A percentile compares a stretch with the other conserved stretches of the same genome.
Conservation (phyloP, 106 monocot genomes). For the Platanthera guangdongensis region DNA sequence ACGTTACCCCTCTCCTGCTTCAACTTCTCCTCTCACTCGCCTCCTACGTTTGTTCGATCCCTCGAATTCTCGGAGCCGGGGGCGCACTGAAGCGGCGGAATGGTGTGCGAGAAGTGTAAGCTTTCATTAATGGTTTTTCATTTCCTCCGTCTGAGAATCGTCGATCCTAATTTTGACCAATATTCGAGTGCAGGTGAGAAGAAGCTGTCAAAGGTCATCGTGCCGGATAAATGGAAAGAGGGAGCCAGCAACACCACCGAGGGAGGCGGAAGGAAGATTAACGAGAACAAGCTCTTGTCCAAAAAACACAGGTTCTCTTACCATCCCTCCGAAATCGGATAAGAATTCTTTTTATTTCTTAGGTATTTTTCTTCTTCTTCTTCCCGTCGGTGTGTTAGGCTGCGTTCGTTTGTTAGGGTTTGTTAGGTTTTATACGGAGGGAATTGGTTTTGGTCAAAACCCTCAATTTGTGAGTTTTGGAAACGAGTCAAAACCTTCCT, state of each 20-base stretch:
- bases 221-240: conserved; percentile 99
- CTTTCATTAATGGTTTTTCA: not conserved
- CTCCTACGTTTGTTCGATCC: not conserved
- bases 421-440: too few relatives aligned
- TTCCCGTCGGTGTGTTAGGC: not conserved
- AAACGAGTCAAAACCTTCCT: too few relatives aligned
- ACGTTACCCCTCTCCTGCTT: not conserved
- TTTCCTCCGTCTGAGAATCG: not conserved
- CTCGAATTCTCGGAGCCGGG: not conserved
- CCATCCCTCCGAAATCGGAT: not conserved
- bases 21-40: not conserved
- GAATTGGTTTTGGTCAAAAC: too few relatives aligned
- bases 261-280: conserved; percentile 93
- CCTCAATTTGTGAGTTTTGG: too few relatives aligned
- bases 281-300: conserved; percentile 98
- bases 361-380: not conserved
- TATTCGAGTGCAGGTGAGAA: conserved; percentile 68
- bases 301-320: conserved; percentile 73
- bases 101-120: conserved; percentile 98
- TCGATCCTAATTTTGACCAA: not conserved
- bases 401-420: too few relatives aligned
- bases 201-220: conserved; percentile 96
- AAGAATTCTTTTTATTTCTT: not conserved
- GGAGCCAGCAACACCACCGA: conserved; percentile 98
- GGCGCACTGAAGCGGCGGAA: conserved; percentile 4